Base-by-base conservation (phyloP, 768 basidiomycete genomes). In the Suillus lakei region DNA sequence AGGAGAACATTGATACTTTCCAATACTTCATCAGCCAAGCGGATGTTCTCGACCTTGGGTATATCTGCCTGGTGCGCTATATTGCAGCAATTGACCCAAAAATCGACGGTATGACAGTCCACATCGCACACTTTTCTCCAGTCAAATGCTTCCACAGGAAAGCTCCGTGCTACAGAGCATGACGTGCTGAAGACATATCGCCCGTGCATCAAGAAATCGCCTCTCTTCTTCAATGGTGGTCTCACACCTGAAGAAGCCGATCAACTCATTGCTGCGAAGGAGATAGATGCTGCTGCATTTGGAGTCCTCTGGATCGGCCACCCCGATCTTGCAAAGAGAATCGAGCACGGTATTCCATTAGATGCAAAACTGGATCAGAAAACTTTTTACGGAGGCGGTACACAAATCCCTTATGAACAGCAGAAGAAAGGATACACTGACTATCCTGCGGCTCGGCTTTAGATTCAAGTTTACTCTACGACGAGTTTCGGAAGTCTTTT, bases 1-100 rank as follows among this genome's bases (percentile, higher is more conserved):
- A 80, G 62, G 82, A 84, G 15, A 80, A 81, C 7, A 64, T 83
- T 41, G 79, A 79, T 23, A 82, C 81, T 0, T 84, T 65, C 73
- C 72, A 65, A 21, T 81, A 83, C 68, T 80, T 82, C 71, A 68
- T 83, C 61, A 66, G 71, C 16, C 79, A 82, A 64, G 78, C 79
- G 2, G 79, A 82, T 61, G 78, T 80, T 60, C 74, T 83, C 10
- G 71, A 67, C 28, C 51, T 79, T 8, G 69, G 69, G 1, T 77
- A 77, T 62, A 67, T 77, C 39, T 46, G 64, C 13, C 63, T 78
- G 13, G 43, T 68, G n/a, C 68, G 73, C 36, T 70, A 77, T 64
- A 28, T 38, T 7, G 32, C 70, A 1, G 23, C 23, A 5, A 12
- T 69, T 10, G 71, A 76, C 62, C 69, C 72, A 18, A 64, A 50